These are phyloP conservation scores for Arxiozyma slooffiae DNA, from an alignment of 1,139 yeast species.

Conservation along the genomic window DNA sequence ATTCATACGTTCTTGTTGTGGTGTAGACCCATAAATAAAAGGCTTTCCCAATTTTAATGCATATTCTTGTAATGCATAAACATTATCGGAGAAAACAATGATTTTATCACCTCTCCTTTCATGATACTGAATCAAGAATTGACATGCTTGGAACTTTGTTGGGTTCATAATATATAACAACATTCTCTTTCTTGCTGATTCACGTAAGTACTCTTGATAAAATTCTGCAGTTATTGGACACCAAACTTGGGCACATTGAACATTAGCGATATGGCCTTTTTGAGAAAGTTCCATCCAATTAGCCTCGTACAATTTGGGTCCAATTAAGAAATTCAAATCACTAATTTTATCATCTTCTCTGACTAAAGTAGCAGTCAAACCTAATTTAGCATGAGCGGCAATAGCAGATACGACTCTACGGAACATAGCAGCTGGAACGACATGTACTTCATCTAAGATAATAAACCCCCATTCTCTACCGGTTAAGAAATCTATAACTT, in stretches of 20 bases:
- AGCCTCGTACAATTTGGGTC: conserved; percentile 95
- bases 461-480: conserved; percentile 98
- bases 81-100: conserved; percentile 95
- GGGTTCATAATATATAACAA: conserved; percentile 96
- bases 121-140: conserved; percentile 90
- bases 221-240: conserved; percentile 99
- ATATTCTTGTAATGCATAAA: conserved; percentile 90
- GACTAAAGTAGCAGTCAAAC: conserved; percentile 92
- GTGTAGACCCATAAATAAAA: conserved; percentile 93
- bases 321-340: conserved; percentile 93
- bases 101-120: conserved; percentile 96
- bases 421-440: conserved; percentile 99
- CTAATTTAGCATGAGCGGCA: conserved; percentile 96
- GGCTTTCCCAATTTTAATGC: conserved; percentile 92
- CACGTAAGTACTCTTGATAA: conserved; percentile 87
- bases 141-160: conserved; percentile 97
- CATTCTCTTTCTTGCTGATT: conserved; percentile 86
- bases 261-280: conserved; percentile 97
- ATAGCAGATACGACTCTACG: conserved; percentile 95
- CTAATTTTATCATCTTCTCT: conserved; percentile 98
- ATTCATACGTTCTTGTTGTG: conserved; percentile 97
- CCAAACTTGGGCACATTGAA: conserved; percentile 99
- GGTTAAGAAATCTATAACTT: conserved; percentile 95
- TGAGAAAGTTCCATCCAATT: conserved; percentile 99
- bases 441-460: conserved; percentile 95